Base-by-base conservation (phyloP, 2,329 filamentous ascomycete genomes). In the Mycogone perniciosa region DNA sequence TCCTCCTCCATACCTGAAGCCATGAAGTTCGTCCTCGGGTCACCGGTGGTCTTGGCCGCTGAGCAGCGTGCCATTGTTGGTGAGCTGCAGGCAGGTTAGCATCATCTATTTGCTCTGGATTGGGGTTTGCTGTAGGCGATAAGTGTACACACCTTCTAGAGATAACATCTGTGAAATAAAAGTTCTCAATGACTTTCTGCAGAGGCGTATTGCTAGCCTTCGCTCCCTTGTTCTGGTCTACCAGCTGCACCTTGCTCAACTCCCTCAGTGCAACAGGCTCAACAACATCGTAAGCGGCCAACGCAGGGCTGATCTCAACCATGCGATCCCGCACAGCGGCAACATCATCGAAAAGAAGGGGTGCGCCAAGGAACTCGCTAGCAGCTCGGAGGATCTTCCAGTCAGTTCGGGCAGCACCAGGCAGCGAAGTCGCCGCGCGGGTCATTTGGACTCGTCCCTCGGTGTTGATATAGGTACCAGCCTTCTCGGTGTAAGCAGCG, bases 51-150 rank as follows among this genome's bases (percentile, higher is more conserved):
- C 80, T 96, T 97, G 59, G 91, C 88, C 48, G 89, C 92, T 45
- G 90, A 95, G 79, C 90, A 96, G 67, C 93, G 88, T 54, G 93
- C 93, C 93, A 99, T 99, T 52, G 93, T 99, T 46, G 93, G 91
- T 56, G 91, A 96, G 76, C 91, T 95, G 55, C 8, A 13, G 41
- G n/a, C 11, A 2, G 27, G 52, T 69, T 57, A 69, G 58, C 51
- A 55, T 38, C 35, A 1, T 13, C 47, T 31, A 35, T 34, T 20
- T 2, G 20, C 29, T 27, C 30, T 4, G 41, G 41, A 26, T 31
- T 35, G 31, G 33, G 8, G 20, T 10, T 9, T 29, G 40, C 11
- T 50, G 30, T 5, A 38, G 26, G 27, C 27, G 10, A 9, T 6
- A 11, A 11, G 27, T 39, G 27, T 42, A 75, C 83, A 70, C 76